A percentile compares a stretch with the other conserved stretches of the same genome.
Conservation (phyloP, 495 filamentous ascomycete genomes). For the Aspergillus saccharolyticus region DNA sequence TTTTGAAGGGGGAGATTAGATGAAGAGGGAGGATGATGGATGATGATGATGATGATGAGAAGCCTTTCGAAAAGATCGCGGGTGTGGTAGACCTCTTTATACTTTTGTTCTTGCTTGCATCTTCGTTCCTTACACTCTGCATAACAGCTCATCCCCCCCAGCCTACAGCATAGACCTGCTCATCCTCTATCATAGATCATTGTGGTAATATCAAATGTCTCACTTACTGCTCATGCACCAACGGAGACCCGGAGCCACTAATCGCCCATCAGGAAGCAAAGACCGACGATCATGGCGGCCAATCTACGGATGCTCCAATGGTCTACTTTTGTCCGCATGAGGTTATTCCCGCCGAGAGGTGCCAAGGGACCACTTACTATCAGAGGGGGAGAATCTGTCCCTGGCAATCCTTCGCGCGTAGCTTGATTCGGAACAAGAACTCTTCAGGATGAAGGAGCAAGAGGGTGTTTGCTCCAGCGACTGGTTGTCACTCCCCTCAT, state of each 20-base stretch:
- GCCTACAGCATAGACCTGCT: no score
- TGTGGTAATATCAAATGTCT: background rate
- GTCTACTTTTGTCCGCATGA: background rate
- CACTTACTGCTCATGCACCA: background rate
- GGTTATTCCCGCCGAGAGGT: background rate
- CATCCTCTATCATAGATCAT: no score
- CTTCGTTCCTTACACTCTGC: background rate
- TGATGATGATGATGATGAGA: conserved; percentile 2
- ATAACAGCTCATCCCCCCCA: background rate
- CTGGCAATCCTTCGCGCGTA: background rate
- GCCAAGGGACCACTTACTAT: no score
- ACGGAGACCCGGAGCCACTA: background rate
- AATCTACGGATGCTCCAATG: background rate
- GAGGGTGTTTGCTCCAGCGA: no score
- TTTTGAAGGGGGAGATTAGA: conserved; percentile 18
- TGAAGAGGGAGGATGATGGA: background rate
- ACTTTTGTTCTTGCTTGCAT: conserved; percentile 3
- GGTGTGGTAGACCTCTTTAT: background rate
- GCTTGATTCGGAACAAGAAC: no score
- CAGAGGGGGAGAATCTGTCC: background rate
- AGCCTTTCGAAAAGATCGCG: background rate
- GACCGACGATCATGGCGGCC: background rate
- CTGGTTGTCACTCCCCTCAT: no score
- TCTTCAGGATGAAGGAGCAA: no score
- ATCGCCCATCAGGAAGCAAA: background rate